Evolutionary conservation across 345 rosid species (phyloP), one percentile per base, ranked within the genome.

Genomic region (Crucihimalaya himalaica): DNA sequence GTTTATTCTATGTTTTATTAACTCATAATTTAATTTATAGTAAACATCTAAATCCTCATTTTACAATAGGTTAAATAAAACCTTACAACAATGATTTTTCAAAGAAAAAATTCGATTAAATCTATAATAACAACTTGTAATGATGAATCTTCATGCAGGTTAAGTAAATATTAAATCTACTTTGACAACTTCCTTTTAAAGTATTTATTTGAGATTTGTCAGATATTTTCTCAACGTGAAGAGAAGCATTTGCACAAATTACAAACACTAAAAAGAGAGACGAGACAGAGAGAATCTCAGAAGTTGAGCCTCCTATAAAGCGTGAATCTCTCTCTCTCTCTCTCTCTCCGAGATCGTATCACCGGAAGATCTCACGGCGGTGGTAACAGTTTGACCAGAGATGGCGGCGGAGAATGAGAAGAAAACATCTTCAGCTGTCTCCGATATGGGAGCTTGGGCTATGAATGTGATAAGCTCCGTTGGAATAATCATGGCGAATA

Each of bases 381-480:
- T 23, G 48, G 51, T n/a, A 28, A 68, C 7, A 27, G 50, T 68
- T 68, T 68, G 75, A 62, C 65, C 58, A 47, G 43, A 70, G 5
- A 76, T 76, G 80, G 59, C 71, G 75, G 63, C 75, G 54, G 80
- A 76, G 80, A 76, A 28, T 59, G 80, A 76, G 29, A 39, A 51
- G 8, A 76, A 63, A 58, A 70, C 71, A 8, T n/a, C 13, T 54
- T 78, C 91, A 46, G 75, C 90, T 39, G 91, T 94, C 15, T 91
- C 98, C 3, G 89, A 93, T 63, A 83, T 87, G 47, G 97, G 98
- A 54, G 97, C 98, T 4, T 94, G 97, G 98, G 97, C 89, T 29
- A 89, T 94, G 97, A 94, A 94, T 74, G 92, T 94, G 50, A 45
- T 94, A 16, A 94, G 97, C 83, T 94, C 97, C 57, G 95, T 94